Evolutionary conservation across 306 rosid genomes (phyloP), one percentile per base, ranked within the genome.

Genomic region (Ormosia semicastrata): DNA sequence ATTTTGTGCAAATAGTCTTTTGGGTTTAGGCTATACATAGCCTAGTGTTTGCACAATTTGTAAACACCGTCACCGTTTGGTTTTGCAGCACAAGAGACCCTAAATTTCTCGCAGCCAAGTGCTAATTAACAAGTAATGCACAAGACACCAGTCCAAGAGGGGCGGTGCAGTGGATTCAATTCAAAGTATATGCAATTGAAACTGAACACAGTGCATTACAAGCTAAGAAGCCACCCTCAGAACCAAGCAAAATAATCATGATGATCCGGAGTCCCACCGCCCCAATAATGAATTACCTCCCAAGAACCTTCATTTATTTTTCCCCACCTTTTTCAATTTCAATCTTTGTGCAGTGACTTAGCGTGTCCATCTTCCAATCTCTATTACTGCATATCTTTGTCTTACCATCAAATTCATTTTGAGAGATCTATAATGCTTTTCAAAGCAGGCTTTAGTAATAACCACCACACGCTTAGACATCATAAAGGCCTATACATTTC

Each of bases 331-430:
- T 73, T 69, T 47, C 29, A 34, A 36, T 49, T 74, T 33, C 53
- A 57, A 9, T 75, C 32, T 62, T 30, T 79, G 29, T 37, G 29
- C 36, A 41, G 67, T 80, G 14, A 73, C 84, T 75, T 87, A 5
- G 86, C 89, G 88, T 87, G 75, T 74, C 75, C 78, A 75, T 54
- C 44, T 87, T 88, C 89, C 90, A 73, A 80, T 70, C 85, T 85
- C 59, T 33, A 80, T 59, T 82, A 24, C 60, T 12, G 36, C 70
- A 50, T 57, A 69, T 57, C 79, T 24, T 68, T 58, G 36, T 72
- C 76, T 65, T 56, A n/a, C 47, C 44, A 81, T 64, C 53, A 56
- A 59, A 53, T 36, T 36, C 8, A 37, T 14, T 54, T 69, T 40
- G 3, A 40, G 15, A 29, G 41, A 29, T 53, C 83, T n/a, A 50